Evolutionary conservation across 2,329 filamentous ascomycete species (phyloP).

Genomic region (Colletotrichum spinosum): DNA sequence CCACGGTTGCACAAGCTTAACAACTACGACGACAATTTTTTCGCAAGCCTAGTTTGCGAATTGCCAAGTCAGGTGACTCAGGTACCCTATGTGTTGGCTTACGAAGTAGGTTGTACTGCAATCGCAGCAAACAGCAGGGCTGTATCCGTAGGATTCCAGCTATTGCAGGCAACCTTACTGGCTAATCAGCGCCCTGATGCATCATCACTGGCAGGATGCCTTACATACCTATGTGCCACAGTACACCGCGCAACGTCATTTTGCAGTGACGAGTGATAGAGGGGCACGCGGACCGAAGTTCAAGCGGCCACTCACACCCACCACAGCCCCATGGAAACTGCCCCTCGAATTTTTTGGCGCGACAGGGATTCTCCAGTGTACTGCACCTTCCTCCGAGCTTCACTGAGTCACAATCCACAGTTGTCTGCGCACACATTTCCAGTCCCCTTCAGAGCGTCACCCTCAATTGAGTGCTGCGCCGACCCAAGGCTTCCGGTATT

Average conservation of each 20-base stretch:
- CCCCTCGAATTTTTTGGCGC: constrained; percentile 37
- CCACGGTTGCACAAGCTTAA: too few species aligned
- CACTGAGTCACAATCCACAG: constrained; percentile 37
- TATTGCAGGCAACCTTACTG: constrained; percentile 8
- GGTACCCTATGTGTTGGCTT: too few species aligned
- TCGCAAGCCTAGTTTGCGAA: too few species aligned
- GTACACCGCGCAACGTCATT: constrained; percentile 28
- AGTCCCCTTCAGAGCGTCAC: constrained; percentile 12
- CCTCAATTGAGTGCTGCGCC: background rate
- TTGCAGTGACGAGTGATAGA: constrained; percentile 36
- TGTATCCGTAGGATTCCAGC: too few species aligned
- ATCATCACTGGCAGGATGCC: constrained; percentile 32
- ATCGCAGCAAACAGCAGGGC: too few species aligned
- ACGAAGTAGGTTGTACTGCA: too few species aligned
- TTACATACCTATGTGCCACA: background rate
- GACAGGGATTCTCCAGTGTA: constrained; percentile 24
- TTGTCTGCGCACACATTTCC: constrained; percentile 29
- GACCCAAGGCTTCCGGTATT: background rate
- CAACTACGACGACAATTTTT: too few species aligned
- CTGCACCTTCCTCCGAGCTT: constrained; percentile 31
- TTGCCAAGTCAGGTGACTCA: too few species aligned
- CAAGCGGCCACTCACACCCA: constrained; percentile 14
- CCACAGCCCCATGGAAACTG: constrained; percentile 20
- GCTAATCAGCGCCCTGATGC: constrained; percentile 22
- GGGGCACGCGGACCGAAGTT: constrained; percentile 28